Conservation (phyloP, 1,284 basidiomycete genomes). For the Cryptococcus floricola region DNA sequence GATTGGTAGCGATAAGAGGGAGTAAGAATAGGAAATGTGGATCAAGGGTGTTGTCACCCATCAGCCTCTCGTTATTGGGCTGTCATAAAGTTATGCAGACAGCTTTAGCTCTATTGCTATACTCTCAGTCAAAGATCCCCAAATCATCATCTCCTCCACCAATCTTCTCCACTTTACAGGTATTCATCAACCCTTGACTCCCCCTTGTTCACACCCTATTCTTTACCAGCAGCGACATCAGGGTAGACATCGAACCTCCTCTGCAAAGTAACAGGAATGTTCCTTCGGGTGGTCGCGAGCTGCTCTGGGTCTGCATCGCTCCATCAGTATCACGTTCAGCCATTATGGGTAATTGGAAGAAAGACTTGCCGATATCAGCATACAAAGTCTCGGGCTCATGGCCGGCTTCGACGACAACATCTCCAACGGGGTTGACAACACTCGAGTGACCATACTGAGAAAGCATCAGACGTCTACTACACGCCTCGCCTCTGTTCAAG, state of each 20-base stretch:
- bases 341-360: background rate
- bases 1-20: no score
- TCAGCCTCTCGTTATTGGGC: no score
- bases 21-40: no score
- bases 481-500: background rate
- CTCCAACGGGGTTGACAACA: conserved; percentile 79
- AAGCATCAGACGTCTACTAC: background rate
- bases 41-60: no score
- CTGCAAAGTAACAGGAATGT: conserved; percentile 83
- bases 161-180: no score
- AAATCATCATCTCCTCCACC: no score
- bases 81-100: no score
- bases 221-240: conserved; percentile 55
- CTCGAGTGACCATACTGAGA: conserved; percentile 82
- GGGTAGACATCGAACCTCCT: conserved; percentile 87
- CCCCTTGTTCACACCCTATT: background rate
- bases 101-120: no score
- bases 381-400: conserved; percentile 79
- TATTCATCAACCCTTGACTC: no score
- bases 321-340: conserved; percentile 1
- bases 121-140: no score
- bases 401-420: conserved; percentile 69
- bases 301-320: conserved; percentile 63
- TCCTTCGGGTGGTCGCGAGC: conserved; percentile 66
- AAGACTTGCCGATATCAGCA: conserved; percentile 68